Evolutionary conservation across 495 filamentous ascomycete genomes (phyloP).

Genomic region (Lentithecium fluviatile): DNA sequence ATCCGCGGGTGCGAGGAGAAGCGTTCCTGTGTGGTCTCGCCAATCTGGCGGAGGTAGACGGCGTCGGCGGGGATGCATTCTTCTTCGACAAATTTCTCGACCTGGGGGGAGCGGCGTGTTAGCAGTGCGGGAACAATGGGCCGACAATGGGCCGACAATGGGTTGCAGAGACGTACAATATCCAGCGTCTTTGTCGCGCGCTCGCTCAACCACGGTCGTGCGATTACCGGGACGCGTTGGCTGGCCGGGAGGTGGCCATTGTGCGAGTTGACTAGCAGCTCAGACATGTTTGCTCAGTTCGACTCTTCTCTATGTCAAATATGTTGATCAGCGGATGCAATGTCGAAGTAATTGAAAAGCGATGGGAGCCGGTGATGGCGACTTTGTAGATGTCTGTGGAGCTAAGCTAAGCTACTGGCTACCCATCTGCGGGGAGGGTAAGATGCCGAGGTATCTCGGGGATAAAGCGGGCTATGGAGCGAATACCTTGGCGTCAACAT

Average conservation of each 20-base stretch:
- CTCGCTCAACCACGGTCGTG: conserved; percentile 64
- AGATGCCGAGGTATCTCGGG: conserved; percentile 11
- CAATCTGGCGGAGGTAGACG: conserved; percentile 75
- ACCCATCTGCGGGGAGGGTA: no score
- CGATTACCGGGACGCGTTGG: conserved; percentile 43
- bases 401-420: no score
- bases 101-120: conserved; percentile 50
- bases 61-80: conserved; percentile 83
- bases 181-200: conserved; percentile 72
- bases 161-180: conserved; percentile 48
- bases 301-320: no score
- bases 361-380: conserved; percentile 18
- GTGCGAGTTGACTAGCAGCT: conserved; percentile 34
- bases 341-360: conserved; percentile 12
- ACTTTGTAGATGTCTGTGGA: not conserved
- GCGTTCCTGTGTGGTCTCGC: conserved; percentile 64
- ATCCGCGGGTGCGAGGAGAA: conserved; percentile 76
- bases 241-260: conserved; percentile 38
- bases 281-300: conserved; percentile 23
- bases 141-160: no score
- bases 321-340: no score
- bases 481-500: no score
- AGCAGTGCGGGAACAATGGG: no score
- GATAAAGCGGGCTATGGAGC: no score
- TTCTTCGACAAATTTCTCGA: conserved; percentile 95